Evolutionary conservation across 1,284 basidiomycete genomes (phyloP).

Genomic region (Pterulicium gracile): DNA sequence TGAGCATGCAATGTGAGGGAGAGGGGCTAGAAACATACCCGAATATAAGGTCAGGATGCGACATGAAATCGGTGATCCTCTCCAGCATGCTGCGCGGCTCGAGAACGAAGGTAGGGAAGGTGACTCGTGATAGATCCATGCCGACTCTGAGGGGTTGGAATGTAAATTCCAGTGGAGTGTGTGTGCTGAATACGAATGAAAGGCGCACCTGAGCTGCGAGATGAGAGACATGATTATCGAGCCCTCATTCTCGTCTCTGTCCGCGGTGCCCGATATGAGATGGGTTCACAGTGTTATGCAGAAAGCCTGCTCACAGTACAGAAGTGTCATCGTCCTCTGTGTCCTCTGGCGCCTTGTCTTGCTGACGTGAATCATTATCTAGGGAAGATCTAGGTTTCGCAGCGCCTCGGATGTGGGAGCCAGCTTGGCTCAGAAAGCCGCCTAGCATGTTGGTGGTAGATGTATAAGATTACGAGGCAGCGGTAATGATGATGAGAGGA

Average conservation of each 20-base stretch:
- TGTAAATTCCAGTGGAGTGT: constrained; percentile 3
- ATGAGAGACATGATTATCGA: constrained; percentile 74
- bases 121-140: constrained; percentile 93
- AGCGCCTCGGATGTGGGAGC: constrained; percentile 31
- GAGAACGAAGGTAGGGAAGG: constrained; percentile 89
- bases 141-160: constrained; percentile 50
- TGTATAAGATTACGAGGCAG: neutral
- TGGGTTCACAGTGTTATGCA: too few species aligned
- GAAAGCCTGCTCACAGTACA: constrained; percentile 41
- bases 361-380: constrained; percentile 34
- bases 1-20: constrained; percentile 7
- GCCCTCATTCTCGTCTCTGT: constrained; percentile 63
- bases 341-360: constrained; percentile 64
- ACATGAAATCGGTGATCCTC: constrained; percentile 98
- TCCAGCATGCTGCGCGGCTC: constrained; percentile 92
- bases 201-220: constrained; percentile 67
- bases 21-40: constrained; percentile 44
- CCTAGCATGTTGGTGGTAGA: constrained; percentile 1
- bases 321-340: constrained; percentile 78
- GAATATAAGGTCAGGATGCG: constrained; percentile 96
- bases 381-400: constrained; percentile 36
- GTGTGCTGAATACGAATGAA: constrained; percentile 7
- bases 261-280: neutral
- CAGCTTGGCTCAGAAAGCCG: constrained; percentile 58
- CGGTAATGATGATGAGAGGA: constrained; percentile 1